Evolutionary conservation across 768 basidiomycete genomes (phyloP).

Genomic region (Leccinellum albellum): DNA sequence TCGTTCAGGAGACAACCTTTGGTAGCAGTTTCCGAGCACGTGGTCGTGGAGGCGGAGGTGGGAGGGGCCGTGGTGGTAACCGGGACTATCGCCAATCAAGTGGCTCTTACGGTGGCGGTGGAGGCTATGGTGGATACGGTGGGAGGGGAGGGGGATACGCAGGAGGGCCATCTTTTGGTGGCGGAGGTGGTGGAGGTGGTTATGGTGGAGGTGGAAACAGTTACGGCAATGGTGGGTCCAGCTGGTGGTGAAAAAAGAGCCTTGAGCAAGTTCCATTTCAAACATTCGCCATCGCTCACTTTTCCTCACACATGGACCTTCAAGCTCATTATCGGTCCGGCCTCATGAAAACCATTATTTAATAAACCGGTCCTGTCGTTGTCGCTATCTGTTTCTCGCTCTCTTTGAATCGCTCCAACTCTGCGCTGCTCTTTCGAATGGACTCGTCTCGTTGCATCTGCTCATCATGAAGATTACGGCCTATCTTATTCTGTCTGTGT

Average conservation of each 20-base stretch:
- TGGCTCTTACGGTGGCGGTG: constrained; percentile 30
- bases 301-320: constrained; percentile 6
- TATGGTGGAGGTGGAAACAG: constrained; percentile 27
- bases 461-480: constrained; percentile 45
- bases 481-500: constrained; percentile 41
- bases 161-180: constrained; percentile 24
- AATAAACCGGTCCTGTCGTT: constrained; percentile 16
- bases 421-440: constrained; percentile 64
- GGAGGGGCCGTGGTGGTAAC: constrained; percentile 35
- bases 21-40: constrained; percentile 55
- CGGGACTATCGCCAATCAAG: constrained; percentile 33
- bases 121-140: constrained; percentile 32
- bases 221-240: constrained; percentile 33
- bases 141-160: constrained; percentile 42
- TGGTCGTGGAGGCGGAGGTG: constrained; percentile 41
- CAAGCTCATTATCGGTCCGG: constrained; percentile 17
- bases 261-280: constrained; percentile 7
- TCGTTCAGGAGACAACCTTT: constrained; percentile 78
- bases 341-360: constrained; percentile 25
- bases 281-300: constrained; percentile 7
- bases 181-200: constrained; percentile 26
- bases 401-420: constrained; percentile 37
- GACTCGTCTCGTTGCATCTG: constrained; percentile 55
- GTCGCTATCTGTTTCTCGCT: constrained; percentile 28
- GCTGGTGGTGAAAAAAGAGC: constrained; percentile 46